phyloP scores from a whole-genome alignment of 495 filamentous ascomycete genomes.

The Parmelia sp. region DNA sequence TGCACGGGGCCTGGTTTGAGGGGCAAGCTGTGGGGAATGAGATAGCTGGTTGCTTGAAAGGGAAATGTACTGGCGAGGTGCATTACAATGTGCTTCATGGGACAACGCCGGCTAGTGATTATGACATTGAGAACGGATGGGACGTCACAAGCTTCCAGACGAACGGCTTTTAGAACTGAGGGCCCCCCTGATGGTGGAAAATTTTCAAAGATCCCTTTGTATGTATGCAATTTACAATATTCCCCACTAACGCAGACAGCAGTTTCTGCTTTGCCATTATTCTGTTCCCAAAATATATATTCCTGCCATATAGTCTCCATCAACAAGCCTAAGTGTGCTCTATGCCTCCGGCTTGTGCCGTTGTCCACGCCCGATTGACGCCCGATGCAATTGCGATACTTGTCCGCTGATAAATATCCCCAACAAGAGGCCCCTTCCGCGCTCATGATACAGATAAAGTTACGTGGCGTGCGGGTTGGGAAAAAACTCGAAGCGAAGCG shows the following conservation, averaged over 20 bases:
- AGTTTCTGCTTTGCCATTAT: neutral
- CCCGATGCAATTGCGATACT: neutral
- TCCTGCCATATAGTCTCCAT: neutral
- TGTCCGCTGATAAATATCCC: neutral
- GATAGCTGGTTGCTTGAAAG: conserved; percentile 42
- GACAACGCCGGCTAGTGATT: conserved; percentile 28
- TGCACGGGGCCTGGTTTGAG: conserved; percentile 64
- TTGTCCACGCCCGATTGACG: neutral
- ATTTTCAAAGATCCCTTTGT: neutral
- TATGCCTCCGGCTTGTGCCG: neutral
- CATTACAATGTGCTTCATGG: conserved; percentile 35
- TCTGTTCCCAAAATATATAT: neutral
- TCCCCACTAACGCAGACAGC: neutral
- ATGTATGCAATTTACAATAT: neutral
- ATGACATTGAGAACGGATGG: conserved; percentile 34
- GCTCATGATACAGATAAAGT: too few relatives aligned
- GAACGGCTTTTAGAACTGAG: conserved; percentile 6
- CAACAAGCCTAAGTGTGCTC: neutral
- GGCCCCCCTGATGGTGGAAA: neutral
- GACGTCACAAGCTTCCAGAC: conserved; percentile 26
- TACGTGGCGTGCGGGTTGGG: neutral
- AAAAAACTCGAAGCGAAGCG: neutral
- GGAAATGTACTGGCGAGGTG: conserved; percentile 20
- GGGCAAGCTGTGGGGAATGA: conserved; percentile 48
- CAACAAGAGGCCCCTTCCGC: too few relatives aligned